A percentile compares a stretch with the other conserved stretches of the same genome.
These are phyloP conservation scores for Saccharomyces hybrid DNA, from an alignment of 1,139 yeast genomes.

Conservation along the genomic window DNA sequence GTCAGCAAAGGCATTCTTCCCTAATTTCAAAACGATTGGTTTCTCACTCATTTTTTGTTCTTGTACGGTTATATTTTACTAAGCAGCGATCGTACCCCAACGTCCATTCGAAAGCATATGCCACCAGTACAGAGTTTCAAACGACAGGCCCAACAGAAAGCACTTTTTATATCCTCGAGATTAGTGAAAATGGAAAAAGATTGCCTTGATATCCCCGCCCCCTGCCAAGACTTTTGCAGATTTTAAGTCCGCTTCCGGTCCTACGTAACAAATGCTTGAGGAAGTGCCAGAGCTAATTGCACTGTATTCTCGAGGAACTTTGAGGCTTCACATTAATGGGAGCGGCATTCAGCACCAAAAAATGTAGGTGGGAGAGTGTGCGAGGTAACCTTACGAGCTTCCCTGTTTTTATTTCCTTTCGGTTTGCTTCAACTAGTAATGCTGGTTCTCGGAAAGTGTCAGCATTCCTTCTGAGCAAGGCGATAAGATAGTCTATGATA, in stretches of 20 bases:
- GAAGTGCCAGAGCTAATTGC: neutral
- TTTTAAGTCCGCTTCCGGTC: neutral
- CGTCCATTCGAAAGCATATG: too few relatives aligned
- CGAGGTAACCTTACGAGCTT: too few relatives aligned
- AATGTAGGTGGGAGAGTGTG: too few relatives aligned
- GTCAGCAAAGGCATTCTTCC: slow-evolving; percentile 46
- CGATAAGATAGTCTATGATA: too few relatives aligned
- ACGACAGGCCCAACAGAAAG: neutral
- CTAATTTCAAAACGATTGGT: slow-evolving; percentile 56
- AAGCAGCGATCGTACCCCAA: neutral
- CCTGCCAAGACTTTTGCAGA: neutral
- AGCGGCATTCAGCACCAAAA: too few relatives aligned
- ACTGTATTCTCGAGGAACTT: neutral
- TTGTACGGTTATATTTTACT: slow-evolving; percentile 2
- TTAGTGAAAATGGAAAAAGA: neutral
- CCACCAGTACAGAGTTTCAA: neutral
- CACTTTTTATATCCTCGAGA: neutral
- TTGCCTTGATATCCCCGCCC: neutral
- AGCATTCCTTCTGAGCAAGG: too few relatives aligned
- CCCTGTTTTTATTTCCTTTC: too few relatives aligned
- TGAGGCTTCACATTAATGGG: too few relatives aligned
- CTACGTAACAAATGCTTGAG: neutral
- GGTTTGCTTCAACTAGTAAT: too few relatives aligned
- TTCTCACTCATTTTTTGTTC: slow-evolving; percentile 20
- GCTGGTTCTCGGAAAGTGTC: too few relatives aligned